These are phyloP conservation scores for Allium fistulosum DNA, from an alignment of 106 monocot genomes.

Conservation along the genomic window DNA sequence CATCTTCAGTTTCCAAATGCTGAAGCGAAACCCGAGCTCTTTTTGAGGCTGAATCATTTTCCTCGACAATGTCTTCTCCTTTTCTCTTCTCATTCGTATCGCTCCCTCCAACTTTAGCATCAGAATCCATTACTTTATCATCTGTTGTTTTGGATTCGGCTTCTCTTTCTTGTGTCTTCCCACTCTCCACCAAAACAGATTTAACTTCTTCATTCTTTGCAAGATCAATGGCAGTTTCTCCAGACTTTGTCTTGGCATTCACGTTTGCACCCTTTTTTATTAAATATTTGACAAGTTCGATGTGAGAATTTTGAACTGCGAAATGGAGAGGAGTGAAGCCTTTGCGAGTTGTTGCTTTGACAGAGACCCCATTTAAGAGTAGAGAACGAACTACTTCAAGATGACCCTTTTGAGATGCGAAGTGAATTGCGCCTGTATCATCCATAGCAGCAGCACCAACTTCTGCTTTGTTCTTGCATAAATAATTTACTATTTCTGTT, in stretches of 20 bases:
- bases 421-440: constrained; percentile 89
- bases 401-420: constrained; percentile 93
- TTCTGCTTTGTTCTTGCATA: constrained; percentile 85
- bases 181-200: constrained; percentile 28
- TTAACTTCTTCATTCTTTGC: constrained; percentile 49
- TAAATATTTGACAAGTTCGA: constrained; percentile 68
- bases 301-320: constrained; percentile 68
- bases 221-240: constrained; percentile 60
- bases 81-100: constrained; percentile 22
- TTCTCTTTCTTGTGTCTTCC: neutral
- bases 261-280: constrained; percentile 65
- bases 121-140: constrained; percentile 1
- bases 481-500: constrained; percentile 61
- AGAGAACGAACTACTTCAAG: constrained; percentile 52
- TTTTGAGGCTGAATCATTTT: constrained; percentile 15
- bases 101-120: constrained; percentile 9
- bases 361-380: constrained; percentile 50
- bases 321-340: constrained; percentile 81
- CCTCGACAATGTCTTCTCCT: constrained; percentile 5
- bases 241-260: constrained; percentile 59
- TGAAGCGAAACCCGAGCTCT: constrained; percentile 30
- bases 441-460: constrained; percentile 87
- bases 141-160: neutral
- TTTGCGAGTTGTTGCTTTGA: constrained; percentile 72
- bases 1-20: constrained; percentile 37